phyloP scores from a whole-genome alignment of 2,329 filamentous ascomycete genomes.

The Dryadomyces quercivorus region DNA sequence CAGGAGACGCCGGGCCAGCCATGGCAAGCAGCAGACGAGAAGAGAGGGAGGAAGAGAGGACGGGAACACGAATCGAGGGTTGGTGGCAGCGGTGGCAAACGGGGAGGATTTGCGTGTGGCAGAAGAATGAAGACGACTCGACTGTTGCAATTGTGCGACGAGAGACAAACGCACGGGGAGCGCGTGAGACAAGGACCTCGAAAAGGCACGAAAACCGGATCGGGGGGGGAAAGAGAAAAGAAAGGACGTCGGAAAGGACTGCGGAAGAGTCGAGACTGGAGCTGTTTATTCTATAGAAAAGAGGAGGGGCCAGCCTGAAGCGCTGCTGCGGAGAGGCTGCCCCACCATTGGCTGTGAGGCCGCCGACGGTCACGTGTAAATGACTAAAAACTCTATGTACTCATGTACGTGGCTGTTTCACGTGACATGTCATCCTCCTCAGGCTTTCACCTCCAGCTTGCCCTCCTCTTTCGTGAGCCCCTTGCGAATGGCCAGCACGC shows the following conservation, averaged over 20 bases:
- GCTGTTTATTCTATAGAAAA: neutral
- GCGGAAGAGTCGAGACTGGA: neutral
- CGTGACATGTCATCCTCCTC: neutral
- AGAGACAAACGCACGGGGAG: no score
- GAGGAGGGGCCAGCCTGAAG: neutral
- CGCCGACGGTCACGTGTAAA: neutral
- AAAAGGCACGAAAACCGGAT: no score
- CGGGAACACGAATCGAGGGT: neutral
- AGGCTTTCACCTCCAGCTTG: constrained; percentile 1
- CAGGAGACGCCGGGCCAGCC: constrained; percentile 45
- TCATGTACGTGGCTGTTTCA: neutral
- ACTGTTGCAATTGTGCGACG: no score
- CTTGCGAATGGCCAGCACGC: constrained; percentile 82
- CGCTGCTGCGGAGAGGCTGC: neutral
- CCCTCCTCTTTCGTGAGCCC: constrained; percentile 50
- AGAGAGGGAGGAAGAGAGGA: neutral
- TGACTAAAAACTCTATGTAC: no score
- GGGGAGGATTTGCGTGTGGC: no score
- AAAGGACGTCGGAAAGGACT: no score
- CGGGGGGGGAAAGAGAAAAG: no score
- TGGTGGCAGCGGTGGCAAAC: no score
- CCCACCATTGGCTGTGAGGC: neutral
- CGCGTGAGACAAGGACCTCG: no score
- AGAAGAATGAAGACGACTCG: no score
- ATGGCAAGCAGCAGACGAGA: constrained; percentile 21